Evolutionary conservation across 176 grass and related monocot genomes (phyloP), one percentile per base, ranked within the genome.

Genomic region (Triticum timopheevii): DNA sequence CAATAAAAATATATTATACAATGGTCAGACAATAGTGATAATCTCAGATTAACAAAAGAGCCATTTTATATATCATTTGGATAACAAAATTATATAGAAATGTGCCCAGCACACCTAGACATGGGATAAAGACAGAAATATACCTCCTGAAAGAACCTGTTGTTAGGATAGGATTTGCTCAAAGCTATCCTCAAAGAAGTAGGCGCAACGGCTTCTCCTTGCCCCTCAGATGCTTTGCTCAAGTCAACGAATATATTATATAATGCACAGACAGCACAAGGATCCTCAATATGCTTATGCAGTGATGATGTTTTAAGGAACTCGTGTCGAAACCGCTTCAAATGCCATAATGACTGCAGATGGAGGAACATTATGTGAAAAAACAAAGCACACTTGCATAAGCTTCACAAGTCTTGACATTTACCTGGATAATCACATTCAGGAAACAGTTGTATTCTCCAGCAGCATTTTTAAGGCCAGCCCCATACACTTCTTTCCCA

Each of bases 391-490:
- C 16, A 38, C 58, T 65, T 87, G 63, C 65, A 80, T 33, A 62
- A 85, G 69, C 8, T 33, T 45, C 73, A 78, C 35, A 72, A 66
- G 7, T 82, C 23, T 74, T 69, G 61, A 69, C 77, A 40, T 16
- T 86, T 93, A 99, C 97, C 94, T 99, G 97, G 78, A 99, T 99
- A 87, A 99, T 93, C 79, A 99, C 97, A 88, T 99, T 99, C 84
- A 99, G 88, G 78, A 99, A 99, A 85, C 97, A 99, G 86, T 99
- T 99, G 77, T 99, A 99, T 89, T 99, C 97, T 31, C 97, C 97
- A 80, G 93, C 92, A 76, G 94, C 97, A 88, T 99, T 99, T 89
- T 88, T 94, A 72, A 99, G 97, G 68, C 97, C 97, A 52, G 94
- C 83, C 3, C 97, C 92, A 65, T 93, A 78, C 19, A 84, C 61